Percentiles rank a stretch among this genome's conserved stretches.
Evolutionary conservation across 2,329 filamentous ascomycete genomes (phyloP).

Genomic region (Xylaria sp.): DNA sequence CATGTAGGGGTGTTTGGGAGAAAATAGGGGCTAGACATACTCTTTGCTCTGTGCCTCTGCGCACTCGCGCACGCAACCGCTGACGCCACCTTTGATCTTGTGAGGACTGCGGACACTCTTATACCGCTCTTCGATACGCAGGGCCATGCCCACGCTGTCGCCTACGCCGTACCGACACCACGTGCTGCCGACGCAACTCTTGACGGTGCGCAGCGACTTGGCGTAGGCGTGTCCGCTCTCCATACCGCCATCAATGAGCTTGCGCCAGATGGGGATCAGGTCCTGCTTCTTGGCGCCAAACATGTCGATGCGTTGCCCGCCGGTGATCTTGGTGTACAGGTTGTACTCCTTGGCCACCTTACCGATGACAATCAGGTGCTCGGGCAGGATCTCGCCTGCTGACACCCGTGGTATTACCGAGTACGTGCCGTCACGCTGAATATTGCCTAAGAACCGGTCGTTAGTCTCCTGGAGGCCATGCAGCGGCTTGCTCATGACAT

Average conservation of each 20-base stretch:
- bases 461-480: constrained; percentile 91
- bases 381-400: constrained; percentile 87
- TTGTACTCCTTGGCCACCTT: constrained; percentile 85
- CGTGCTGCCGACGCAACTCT: constrained; percentile 89
- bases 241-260: constrained; percentile 84
- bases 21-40: constrained; percentile 57
- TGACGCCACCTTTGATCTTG: constrained; percentile 91
- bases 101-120: constrained; percentile 91
- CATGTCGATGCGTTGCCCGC: constrained; percentile 91
- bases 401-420: constrained; percentile 86
- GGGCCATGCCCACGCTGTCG: constrained; percentile 90
- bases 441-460: constrained; percentile 87
- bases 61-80: constrained; percentile 91
- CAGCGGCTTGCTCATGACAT: constrained; percentile 76
- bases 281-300: constrained; percentile 92
- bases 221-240: constrained; percentile 92
- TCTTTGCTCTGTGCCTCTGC: constrained; percentile 94
- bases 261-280: constrained; percentile 82
- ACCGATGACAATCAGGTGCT: constrained; percentile 85
- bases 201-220: constrained; percentile 88
- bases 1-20: background rate
- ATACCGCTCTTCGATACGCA: constrained; percentile 88
- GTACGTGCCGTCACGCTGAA: constrained; percentile 91
- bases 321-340: constrained; percentile 92
- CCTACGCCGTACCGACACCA: constrained; percentile 93